Conservation (phyloP, 768 basidiomycete species). For the Leucocoprinus birnbaumii region DNA sequence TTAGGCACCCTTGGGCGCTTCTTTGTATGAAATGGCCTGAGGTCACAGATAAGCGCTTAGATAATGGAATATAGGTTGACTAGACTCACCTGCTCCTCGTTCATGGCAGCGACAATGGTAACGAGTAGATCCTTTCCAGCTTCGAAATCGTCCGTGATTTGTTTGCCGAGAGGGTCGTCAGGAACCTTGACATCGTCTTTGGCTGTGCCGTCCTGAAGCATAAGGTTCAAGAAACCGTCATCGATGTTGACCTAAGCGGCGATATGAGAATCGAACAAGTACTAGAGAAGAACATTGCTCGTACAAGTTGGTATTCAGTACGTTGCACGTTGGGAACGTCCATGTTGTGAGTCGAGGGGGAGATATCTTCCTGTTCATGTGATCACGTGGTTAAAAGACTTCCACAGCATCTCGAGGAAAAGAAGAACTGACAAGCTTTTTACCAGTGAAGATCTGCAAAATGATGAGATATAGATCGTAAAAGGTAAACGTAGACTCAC, state of each 20-base stretch:
- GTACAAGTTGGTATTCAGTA: conserved; percentile 87
- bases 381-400: neutral
- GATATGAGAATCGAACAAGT: conserved; percentile 10
- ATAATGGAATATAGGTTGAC: neutral
- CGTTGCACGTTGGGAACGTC: conserved; percentile 94
- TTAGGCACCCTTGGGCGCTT: conserved; percentile 68
- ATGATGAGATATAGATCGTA: conserved; percentile 6
- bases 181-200: conserved; percentile 97
- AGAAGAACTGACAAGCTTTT: conserved; percentile 77
- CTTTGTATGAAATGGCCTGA: conserved; percentile 83
- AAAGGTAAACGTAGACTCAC: conserved; percentile 46
- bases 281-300: conserved; percentile 19
- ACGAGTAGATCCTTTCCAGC: conserved; percentile 85
- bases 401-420: neutral
- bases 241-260: conserved; percentile 77
- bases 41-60: neutral
- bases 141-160: conserved; percentile 72
- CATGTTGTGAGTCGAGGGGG: conserved; percentile 99
- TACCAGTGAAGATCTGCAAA: conserved; percentile 92
- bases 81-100: conserved; percentile 72
- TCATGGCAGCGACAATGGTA: conserved; percentile 88
- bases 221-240: conserved; percentile 93
- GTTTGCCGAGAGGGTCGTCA: conserved; percentile 74
- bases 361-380: conserved; percentile 79
- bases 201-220: conserved; percentile 71